Base-by-base conservation (phyloP, 2,329 filamentous ascomycete genomes). In the Cryoendolithus antarcticus region DNA sequence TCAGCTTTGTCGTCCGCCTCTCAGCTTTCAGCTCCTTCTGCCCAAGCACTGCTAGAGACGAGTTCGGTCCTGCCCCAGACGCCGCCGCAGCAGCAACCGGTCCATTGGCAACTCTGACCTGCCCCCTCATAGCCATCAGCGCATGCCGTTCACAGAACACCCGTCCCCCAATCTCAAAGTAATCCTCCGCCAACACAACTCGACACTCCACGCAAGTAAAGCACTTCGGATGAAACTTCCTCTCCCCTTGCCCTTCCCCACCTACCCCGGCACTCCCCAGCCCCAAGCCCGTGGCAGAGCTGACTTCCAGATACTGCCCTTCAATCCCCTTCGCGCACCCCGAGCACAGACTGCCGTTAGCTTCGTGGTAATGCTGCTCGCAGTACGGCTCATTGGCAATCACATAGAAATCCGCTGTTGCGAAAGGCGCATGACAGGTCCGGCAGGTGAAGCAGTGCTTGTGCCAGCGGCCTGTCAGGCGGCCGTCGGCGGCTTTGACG, bases 371-470 rank as follows among this genome's bases (percentile, higher is more conserved):
- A 61, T 96, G 86, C 36, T 80, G 77, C 49, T 86, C 81, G 61
- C 91, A 96, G 62, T 89, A 95, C 0, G 91, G 91, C 43, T 77
- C 72, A 61, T 98, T 86, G 47, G 82, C 65, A 43, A 86, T 74
- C 8, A 98, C 88, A 58, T 98, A 98, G 53, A 96, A 96, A 43
- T 91, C 86, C 1, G 85, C 75, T 0, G 86, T 93, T 12, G 78
- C 69, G 56, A 96, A 98, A 1, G 86, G 80, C 39, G 78, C 72
- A 8, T 70, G 68, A 65, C 91, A 98, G 1, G 82, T 86, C 4
- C 77, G 75, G 69, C 91, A 98, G 8, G 89, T 83, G 57, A 98
- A 96, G 60, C 89, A 98, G 4, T 81, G 74, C 60, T 93, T 93
- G 69, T 98, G 91, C 60, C 94, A 98, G 46, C 86, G 80, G 7